Percentiles rank a stretch among this genome's conserved stretches.
phyloP scores from a whole-genome alignment of 768 basidiomycete genomes.

The Imleria badia region DNA sequence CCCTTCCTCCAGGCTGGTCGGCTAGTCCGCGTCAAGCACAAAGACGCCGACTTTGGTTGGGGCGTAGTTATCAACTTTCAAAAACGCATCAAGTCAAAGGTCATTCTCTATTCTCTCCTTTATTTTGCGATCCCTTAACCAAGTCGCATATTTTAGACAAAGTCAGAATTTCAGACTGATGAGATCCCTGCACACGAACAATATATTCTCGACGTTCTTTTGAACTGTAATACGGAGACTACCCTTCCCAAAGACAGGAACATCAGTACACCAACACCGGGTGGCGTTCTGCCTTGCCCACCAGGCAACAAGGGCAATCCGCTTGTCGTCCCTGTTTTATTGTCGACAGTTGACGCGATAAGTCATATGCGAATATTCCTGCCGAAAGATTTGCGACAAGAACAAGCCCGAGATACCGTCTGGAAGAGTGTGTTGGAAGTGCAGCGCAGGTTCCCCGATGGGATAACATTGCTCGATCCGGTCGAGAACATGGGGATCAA shows the following conservation, averaged over 20 bases:
- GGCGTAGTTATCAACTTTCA: conserved; percentile 91
- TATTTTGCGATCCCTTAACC: background rate
- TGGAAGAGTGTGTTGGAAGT: conserved; percentile 93
- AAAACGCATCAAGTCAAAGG: conserved; percentile 84
- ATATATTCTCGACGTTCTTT: conserved; percentile 90
- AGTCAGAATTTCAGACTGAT: conserved; percentile 63
- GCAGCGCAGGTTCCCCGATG: conserved; percentile 86
- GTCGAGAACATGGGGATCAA: conserved; percentile 94
- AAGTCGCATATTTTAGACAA: conserved; percentile 42
- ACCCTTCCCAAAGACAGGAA: conserved; percentile 58
- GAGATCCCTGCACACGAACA: conserved; percentile 81
- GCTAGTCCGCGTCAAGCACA: conserved; percentile 87
- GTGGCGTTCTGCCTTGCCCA: conserved; percentile 74
- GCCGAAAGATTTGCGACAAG: conserved; percentile 84
- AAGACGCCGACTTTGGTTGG: conserved; percentile 93
- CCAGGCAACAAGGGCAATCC: conserved; percentile 73
- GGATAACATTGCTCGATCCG: conserved; percentile 85
- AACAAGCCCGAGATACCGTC: conserved; percentile 72
- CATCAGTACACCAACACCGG: conserved; percentile 55
- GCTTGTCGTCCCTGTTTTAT: conserved; percentile 82
- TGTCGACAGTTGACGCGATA: conserved; percentile 84
- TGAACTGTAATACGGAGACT: conserved; percentile 72
- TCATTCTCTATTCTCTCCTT: conserved; percentile 23
- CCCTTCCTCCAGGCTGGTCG: conserved; percentile 93
- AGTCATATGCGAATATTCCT: conserved; percentile 84